These are phyloP conservation scores for Fusarium buharicum DNA, from an alignment of 2,329 filamentous ascomycete genomes.

Conservation along the genomic window DNA sequence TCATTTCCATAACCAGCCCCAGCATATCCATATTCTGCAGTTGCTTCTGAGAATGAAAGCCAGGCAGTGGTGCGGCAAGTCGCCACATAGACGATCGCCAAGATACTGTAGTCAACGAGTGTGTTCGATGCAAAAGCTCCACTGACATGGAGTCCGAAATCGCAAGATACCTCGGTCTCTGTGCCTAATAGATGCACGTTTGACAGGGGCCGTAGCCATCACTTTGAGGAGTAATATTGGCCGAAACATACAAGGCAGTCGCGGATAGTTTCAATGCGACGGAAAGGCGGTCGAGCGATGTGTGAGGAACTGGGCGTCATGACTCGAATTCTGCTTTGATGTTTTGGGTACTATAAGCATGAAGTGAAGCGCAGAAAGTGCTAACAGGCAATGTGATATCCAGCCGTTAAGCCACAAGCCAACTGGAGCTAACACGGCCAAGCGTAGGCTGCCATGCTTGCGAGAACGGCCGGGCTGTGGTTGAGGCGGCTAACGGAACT, in stretches of 20 bases:
- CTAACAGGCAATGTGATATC: neutral
- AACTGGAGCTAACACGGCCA: constrained; percentile 6
- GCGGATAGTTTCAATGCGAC: neutral
- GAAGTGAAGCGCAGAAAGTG: constrained; percentile 4
- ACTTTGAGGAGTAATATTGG: neutral
- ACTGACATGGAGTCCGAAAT: constrained; percentile 25
- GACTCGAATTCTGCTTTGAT: constrained; percentile 16
- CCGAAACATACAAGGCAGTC: neutral
- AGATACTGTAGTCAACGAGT: constrained; percentile 5
- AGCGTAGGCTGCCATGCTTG: constrained; percentile 9
- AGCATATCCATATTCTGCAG: constrained; percentile 14
- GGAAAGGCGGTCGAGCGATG: neutral
- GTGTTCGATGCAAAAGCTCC: constrained; percentile 23
- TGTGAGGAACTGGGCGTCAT: constrained; percentile 13
- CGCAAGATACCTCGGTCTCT: constrained; percentile 18
- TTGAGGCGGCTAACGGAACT: constrained; percentile 33
- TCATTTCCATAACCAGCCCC: constrained; percentile 1
- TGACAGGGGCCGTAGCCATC: neutral
- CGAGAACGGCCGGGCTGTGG: constrained; percentile 26
- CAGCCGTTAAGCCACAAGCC: constrained; percentile 15
- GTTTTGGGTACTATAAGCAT: neutral
- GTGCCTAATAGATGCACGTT: neutral
- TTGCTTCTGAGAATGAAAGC: constrained; percentile 5
- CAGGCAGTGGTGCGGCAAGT: constrained; percentile 18
- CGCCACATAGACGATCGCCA: constrained; percentile 17